Conservation (phyloP, 2,329 filamentous ascomycete genomes). For the Cadophora gregata region DNA sequence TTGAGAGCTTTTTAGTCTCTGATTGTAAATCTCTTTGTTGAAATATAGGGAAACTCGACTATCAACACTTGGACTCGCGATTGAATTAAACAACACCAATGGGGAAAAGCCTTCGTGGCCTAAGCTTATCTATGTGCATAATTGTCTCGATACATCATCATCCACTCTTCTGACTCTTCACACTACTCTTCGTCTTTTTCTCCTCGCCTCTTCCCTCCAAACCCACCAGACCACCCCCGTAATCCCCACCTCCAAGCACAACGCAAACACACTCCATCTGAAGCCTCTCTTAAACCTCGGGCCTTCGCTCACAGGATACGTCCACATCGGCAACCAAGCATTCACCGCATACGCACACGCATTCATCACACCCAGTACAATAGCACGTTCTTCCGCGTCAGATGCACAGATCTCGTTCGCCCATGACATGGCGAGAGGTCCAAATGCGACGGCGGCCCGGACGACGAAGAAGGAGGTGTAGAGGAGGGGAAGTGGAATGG, state of each 20-base stretch:
- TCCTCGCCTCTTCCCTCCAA: neutral
- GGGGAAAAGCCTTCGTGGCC: too few species aligned
- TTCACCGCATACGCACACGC: constrained; percentile 52
- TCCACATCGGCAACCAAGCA: constrained; percentile 51
- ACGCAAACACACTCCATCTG: constrained; percentile 44
- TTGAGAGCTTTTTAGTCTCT: too few species aligned
- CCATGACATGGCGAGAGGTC: constrained; percentile 57
- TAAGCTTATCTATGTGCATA: too few species aligned
- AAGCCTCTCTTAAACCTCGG: constrained; percentile 51
- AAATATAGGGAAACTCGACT: neutral
- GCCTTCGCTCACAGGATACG: constrained; percentile 43
- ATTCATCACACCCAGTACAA: constrained; percentile 57
- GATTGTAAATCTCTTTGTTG: too few species aligned
- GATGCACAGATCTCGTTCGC: constrained; percentile 53
- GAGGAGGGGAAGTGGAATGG: constrained; percentile 37
- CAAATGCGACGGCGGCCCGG: constrained; percentile 42
- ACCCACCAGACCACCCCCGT: neutral
- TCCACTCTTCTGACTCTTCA: neutral
- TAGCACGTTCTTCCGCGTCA: constrained; percentile 55
- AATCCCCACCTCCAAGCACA: constrained; percentile 13
- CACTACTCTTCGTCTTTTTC: neutral
- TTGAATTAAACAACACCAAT: too few species aligned
- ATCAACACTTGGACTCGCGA: too few species aligned
- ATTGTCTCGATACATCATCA: neutral
- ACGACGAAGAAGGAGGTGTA: constrained; percentile 47